Base-by-base conservation (phyloP, 2,329 filamentous ascomycete genomes). In the Trichoderma guizhouense region DNA sequence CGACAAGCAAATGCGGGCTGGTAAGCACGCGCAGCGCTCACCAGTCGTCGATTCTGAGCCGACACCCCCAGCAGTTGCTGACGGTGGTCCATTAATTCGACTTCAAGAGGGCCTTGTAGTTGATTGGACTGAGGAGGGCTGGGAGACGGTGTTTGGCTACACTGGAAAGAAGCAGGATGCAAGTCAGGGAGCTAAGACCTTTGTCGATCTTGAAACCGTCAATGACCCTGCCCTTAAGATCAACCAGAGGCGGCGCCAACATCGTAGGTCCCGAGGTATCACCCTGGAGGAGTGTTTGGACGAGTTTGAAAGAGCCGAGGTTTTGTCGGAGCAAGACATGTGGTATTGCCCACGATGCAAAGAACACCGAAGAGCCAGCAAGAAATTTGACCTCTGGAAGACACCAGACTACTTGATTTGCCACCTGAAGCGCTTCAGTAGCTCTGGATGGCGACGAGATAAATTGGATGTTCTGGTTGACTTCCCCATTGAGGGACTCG, bases 301-400 rank as follows among this genome's bases (percentile, higher is more conserved):
- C 72, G 96, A 98, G 81, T 98, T 97, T 76, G 93, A 96, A 78
- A 95, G 95, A 79, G 93, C 95, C 73, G 96, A 99, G 82, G 90
- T 97, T 15, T 85, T 99, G 5, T 98, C 95, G 0, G 94, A 98
- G 80, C 93, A 97, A 78, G 97, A 99, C 79, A 95, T 94, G 73
- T 99, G 96, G 96, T 98, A 97, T 80, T 99, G 96, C 79, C 95
- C 94, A 71, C 90, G 94, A 34, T 99, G 96, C 86, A 98, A 98
- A 81, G 93, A 97, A 77, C 92, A 97, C 77, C 90, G 94, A 18
- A 91, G 94, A 73, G 96, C 96, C 24, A 95, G 92, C 83, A 99
- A 99, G 85, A 98, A 96, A 78, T 94, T 99, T 68, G 95, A 98
- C 79, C 88, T 99, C 21, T 99, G 96, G 96, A 98, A 95, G 79